A percentile compares a stretch with the other conserved stretches of the same genome.
These are phyloP conservation scores for Linnemannia hyalina DNA, from an alignment of 192 early-diverging fungal species.

Conservation along the genomic window DNA sequence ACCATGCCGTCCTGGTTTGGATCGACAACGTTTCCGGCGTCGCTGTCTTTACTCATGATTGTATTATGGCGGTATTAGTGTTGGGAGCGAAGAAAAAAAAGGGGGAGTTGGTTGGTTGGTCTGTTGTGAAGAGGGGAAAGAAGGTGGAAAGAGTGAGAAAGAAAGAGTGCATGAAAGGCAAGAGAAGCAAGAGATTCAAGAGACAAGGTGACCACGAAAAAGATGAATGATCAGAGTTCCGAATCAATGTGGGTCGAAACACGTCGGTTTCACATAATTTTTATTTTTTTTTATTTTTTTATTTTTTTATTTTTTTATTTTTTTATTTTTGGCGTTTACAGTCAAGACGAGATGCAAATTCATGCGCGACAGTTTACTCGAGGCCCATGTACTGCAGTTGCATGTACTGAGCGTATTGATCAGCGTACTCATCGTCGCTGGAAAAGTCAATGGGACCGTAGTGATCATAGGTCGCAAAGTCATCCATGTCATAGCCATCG, in stretches of 20 bases:
- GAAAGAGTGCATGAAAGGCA: too few relatives aligned
- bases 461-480: neutral
- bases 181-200: neutral
- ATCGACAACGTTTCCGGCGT: neutral
- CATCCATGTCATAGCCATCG: neutral
- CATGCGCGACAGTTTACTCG: neutral
- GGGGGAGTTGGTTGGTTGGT: neutral
- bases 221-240: neutral
- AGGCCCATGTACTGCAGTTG: neutral
- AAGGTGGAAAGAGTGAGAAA: neutral
- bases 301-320: neutral
- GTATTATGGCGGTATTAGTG: neutral
- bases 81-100: neutral
- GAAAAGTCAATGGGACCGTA: neutral
- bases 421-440: conserved; percentile 3
- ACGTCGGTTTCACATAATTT: neutral
- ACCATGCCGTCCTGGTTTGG: conserved; percentile 18
- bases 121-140: neutral
- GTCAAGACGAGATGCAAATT: neutral
- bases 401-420: neutral
- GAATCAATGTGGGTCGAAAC: neutral
- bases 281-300: neutral
- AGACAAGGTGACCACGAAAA: neutral
- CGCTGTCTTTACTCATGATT: conserved; percentile 15
- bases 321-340: neutral